These are phyloP conservation scores for Fusarium sp. DNA, from an alignment of 2,329 filamentous ascomycete species.

Conservation along the genomic window DNA sequence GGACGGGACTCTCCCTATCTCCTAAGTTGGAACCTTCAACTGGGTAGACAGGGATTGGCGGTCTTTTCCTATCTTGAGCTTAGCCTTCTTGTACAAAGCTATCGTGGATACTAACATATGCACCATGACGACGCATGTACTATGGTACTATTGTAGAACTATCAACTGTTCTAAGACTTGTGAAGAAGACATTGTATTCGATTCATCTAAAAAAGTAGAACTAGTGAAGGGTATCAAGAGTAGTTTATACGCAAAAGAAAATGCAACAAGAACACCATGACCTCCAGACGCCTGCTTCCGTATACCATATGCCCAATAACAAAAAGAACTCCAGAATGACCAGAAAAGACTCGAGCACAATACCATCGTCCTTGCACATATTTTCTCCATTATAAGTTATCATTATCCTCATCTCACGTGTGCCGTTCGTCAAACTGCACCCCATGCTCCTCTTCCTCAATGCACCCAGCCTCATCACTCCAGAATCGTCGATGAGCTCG, in stretches of 20 bases:
- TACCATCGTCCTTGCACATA: slow-evolving; percentile 15
- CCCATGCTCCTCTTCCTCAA: slow-evolving; percentile 53
- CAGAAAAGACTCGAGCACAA: slow-evolving; percentile 17
- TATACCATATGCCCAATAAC: slow-evolving; percentile 7
- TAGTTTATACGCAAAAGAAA: slow-evolving; percentile 35
- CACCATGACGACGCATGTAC: slow-evolving; percentile 1
- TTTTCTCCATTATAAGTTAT: slow-evolving; percentile 19
- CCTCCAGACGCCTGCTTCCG: slow-evolving; percentile 25
- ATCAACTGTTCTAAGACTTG: background rate
- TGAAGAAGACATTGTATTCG: slow-evolving; percentile 16
- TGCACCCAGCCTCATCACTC: slow-evolving; percentile 51
- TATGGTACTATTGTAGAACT: background rate
- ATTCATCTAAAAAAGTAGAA: slow-evolving; percentile 25
- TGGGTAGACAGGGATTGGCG: slow-evolving; percentile 27
- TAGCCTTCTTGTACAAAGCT: slow-evolving; percentile 19
- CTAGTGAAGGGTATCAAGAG: slow-evolving; percentile 43
- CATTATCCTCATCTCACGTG: slow-evolving; percentile 39
- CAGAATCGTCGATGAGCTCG: slow-evolving; percentile 52
- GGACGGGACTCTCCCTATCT: slow-evolving; percentile 5
- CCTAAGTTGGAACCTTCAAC: slow-evolving; percentile 6
- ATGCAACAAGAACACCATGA: slow-evolving; percentile 13
- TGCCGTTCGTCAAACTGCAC: slow-evolving; percentile 40
- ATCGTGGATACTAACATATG: slow-evolving; percentile 23
- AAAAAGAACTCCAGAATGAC: slow-evolving; percentile 32
- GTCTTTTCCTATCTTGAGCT: slow-evolving; percentile 12